Evolutionary conservation across 2,329 filamentous ascomycete genomes (phyloP).

Genomic region (Fusarium pseudocircinatum): DNA sequence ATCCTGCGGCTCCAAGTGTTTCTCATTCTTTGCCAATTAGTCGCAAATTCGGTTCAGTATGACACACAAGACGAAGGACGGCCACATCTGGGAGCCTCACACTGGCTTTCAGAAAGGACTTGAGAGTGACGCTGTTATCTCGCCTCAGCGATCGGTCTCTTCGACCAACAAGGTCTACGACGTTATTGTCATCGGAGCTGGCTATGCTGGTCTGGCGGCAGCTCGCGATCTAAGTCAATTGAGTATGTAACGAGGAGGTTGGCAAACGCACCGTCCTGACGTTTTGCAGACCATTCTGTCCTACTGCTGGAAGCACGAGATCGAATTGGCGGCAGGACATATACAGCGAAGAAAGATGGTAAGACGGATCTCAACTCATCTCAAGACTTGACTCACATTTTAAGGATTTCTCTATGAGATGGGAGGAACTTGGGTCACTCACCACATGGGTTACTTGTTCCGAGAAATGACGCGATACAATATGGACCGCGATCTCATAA

Average conservation of each 20-base stretch:
- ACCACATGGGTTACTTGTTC: background rate
- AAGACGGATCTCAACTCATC: too few species aligned
- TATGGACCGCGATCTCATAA: background rate
- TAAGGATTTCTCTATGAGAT: background rate
- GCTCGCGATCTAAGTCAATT: background rate
- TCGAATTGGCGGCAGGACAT: background rate
- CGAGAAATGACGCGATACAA: background rate
- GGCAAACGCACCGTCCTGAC: accelerated
- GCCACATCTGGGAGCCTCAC: background rate
- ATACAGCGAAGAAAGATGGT: background rate
- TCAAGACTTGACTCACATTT: too few species aligned
- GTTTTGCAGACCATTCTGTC: background rate
- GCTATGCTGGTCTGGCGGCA: background rate
- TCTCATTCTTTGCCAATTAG: background rate
- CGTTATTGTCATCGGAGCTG: background rate
- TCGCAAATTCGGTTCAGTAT: accelerated
- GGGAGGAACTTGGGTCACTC: background rate
- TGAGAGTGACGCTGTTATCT: background rate
- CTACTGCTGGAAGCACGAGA: background rate
- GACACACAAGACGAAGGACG: background rate
- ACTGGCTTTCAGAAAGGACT: background rate
- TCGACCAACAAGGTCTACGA: background rate
- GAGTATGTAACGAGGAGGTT: accelerated
- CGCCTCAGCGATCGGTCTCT: background rate
- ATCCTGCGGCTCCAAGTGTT: background rate